Evolutionary conservation across 768 basidiomycete genomes (phyloP), one percentile per base, ranked within the genome.

Genomic region (Amanita rubescens): DNA sequence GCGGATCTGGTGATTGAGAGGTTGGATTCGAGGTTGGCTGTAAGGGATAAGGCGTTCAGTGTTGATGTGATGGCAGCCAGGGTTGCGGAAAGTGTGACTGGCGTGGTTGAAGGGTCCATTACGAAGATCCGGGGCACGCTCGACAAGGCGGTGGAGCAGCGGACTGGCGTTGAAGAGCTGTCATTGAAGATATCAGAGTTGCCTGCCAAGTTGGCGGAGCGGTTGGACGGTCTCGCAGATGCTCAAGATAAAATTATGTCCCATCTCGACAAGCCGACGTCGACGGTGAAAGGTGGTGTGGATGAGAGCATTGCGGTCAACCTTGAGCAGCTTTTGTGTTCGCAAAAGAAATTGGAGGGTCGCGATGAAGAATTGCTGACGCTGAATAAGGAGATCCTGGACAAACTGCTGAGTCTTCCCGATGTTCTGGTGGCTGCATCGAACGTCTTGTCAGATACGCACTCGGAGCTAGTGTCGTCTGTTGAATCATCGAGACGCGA

Each of bases 1-100:
- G 87, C 90, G 2, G 90, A 91, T 63, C 78, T 92, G 25, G 90
- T 93, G 1, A 87, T 93, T 7, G 90, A 90, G 63, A 81, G 90
- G 24, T 74, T 93, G 10, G 87, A 91, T 60, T 85, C 90, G 10
- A 81, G 89, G 17, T 75, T 93, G 45, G 79, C 87, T 34, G 83
- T 89, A 24, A 78, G 90, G 8, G 90, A 92, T 65, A 82, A 84
- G 62, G 65, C 77, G 5, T 78, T 86, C 60, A 86, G 80, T 59
- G 68, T 81, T 15, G 85, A 89, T 35, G 67, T 69, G 3, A 65
- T 90, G 42, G 73, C 79, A 1, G 63, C 67, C 24, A 84, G 74
- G 58, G 74, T 91, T 5, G 66, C 71, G 1, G 82, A 87, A 45
- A 69, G 75, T 33, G 67, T 90, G 0, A 68, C 72, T 2, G 69